Evolutionary conservation across 2,329 filamentous ascomycete genomes (phyloP), one percentile per base, ranked within the genome.

Genomic region (Fusarium fujikuroi): DNA sequence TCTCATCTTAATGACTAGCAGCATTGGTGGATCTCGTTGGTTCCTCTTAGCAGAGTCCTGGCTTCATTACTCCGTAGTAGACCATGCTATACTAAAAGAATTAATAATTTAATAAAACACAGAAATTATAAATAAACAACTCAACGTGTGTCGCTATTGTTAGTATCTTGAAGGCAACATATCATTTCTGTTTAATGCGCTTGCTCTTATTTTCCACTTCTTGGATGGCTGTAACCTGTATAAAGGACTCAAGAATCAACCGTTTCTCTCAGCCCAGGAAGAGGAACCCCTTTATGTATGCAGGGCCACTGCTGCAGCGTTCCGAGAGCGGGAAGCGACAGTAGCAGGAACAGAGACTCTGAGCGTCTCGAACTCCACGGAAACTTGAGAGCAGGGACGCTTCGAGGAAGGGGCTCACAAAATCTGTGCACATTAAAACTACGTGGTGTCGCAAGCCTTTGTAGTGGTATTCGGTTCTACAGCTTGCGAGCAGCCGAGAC

Each of bases 1-100:
- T 74, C 76, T 78, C 76, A 78, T 78, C 70, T 78, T 78, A 76
- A 76, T 75, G 76, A 73, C 66, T 37, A 61, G 60, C 64, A 65
- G 61, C 50, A 43, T 43, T 56, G 44, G 71, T 78, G 76, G 75
- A 74, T 64, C 40, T 62, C 25, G 40, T 58, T 65, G 58, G 49
- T 66, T 69, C 23, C 37, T 44, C 49, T 65, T 44, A 58, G 71
- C 37, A 66, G n/a, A 52, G 57, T 66, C 63, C 63, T 34, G 53
- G 34, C 30, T 54, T 58, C 47, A 58, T 72, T 65, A 12, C 44
- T 47, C 25, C 19, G 14, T 49, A 61, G 49, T 50, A 46, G 42
- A 50, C 47, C 53, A 52, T 21, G 19, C 40, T 47, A 63, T 50
- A 40, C 25, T 40, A 37, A 37, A 60, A 46, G 32, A 60, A 58